A percentile compares a stretch with the other conserved stretches of the same genome.
Conservation (phyloP, 2,329 filamentous ascomycete genomes). For the Microsporum canis region DNA sequence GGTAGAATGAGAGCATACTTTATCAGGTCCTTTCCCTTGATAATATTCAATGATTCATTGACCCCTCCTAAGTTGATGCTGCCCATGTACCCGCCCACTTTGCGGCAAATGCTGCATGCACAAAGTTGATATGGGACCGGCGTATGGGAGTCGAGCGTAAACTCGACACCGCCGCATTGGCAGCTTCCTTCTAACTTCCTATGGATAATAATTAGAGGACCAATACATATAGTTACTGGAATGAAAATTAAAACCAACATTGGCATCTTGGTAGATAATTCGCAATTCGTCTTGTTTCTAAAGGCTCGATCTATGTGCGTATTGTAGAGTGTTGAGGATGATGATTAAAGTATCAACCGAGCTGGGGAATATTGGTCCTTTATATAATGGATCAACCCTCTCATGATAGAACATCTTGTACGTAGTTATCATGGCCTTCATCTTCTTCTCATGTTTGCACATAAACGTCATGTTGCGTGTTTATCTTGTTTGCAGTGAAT, state of each 20-base stretch:
- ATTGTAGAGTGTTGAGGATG: not conserved
- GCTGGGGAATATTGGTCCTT: not conserved
- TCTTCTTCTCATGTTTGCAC: not conserved
- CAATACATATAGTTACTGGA: not conserved
- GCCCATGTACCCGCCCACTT: conserved; percentile 37
- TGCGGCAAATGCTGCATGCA: conserved; percentile 40
- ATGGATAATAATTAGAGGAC: not conserved
- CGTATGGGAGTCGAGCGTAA: conserved; percentile 36
- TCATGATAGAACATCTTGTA: not conserved
- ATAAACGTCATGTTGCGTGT: conserved; percentile 16
- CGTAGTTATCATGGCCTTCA: not conserved
- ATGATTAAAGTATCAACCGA: not conserved
- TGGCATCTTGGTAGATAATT: conserved; percentile 14
- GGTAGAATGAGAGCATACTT: conserved; percentile 25
- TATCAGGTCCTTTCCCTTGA: conserved; percentile 34
- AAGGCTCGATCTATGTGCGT: not conserved
- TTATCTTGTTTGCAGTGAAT: not conserved
- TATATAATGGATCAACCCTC: not conserved
- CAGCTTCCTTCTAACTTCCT: conserved; percentile 41
- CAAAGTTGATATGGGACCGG: conserved; percentile 41
- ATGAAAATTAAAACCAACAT: conserved; percentile 16
- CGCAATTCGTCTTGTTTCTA: not conserved
- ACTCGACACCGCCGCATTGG: conserved; percentile 40
- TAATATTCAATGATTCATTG: conserved; percentile 32
- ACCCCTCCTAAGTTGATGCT: conserved; percentile 38